Evolutionary conservation across 257 asterid species (phyloP), one percentile per base, ranked within the genome.

Genomic region (Solanum pimpinellifolium): DNA sequence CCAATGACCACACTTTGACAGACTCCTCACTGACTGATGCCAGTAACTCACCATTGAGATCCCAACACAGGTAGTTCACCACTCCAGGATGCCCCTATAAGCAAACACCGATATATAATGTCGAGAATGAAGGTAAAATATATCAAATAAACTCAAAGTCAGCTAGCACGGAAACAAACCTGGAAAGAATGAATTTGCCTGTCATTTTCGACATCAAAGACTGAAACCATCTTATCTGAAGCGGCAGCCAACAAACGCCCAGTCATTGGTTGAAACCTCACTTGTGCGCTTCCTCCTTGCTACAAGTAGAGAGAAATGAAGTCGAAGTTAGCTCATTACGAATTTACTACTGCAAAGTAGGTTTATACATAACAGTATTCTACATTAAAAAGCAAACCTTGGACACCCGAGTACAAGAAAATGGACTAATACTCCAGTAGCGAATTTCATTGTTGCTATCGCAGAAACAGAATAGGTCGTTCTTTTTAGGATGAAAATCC

Each of bases 11-110:
- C 31, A 88, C 90, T 82, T 88, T 66, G 62, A 88, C 85, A 52
- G 88, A 88, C 78, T 85, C 90, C 88, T 88, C 90, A 27, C 87
- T 86, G 14, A 88, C 87, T 65, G 90, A 86, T 49, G 88, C 90
- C 60, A 88, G 77, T 21, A 85, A 46, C 59, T 88, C 90, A 35
- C 90, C 90, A 15, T 80, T 77, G 18, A 72, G 88, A 73, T 88
- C 90, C 90, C 88, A 88, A 62, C 90, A 77, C 59, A 88, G 83
- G 46, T 78, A 86, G 87, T 88, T 80, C 77, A 88, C 70, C 25
- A 72, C 84, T 80, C 87, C 87, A 27, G 88, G 86, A 83, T 88
- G 90, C n/a, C 90, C 88, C 88, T 84, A 25, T 23, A 47, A 83
- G 41, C 81, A 85, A 41, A 25, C 68, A 80, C 68, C 29, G 20